phyloP scores from a whole-genome alignment of 768 basidiomycete species.

The Lactarius tabidus region DNA sequence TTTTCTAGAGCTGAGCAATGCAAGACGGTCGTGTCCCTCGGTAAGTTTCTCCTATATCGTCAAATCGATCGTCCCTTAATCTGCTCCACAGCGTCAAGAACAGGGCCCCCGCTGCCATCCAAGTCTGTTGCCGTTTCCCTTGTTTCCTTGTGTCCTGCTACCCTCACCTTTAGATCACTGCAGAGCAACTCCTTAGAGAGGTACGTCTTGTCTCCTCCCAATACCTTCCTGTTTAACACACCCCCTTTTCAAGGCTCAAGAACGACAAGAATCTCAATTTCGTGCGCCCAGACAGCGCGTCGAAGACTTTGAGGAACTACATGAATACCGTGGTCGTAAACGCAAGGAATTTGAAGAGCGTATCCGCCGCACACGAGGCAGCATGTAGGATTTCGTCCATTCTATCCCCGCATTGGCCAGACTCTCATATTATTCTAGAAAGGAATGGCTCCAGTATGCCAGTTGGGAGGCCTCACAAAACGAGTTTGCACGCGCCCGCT shows the following conservation, averaged over 20 bases:
- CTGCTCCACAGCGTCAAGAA: constrained; percentile 79
- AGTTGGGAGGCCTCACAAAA: constrained; percentile 96
- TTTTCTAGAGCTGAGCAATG: constrained; percentile 39
- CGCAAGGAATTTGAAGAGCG: constrained; percentile 93
- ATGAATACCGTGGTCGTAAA: constrained; percentile 90
- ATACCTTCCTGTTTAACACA: constrained; percentile 6
- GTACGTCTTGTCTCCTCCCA: constrained; percentile 35
- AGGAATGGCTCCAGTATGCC: constrained; percentile 84
- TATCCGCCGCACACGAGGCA: constrained; percentile 71
- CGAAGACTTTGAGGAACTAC: constrained; percentile 88
- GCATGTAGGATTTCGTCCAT: constrained; percentile 51
- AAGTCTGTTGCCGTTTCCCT: constrained; percentile 46
- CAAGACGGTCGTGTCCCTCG: constrained; percentile 80
- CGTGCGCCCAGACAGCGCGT: constrained; percentile 93
- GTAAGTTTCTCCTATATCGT: constrained; percentile 35
- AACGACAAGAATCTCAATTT: constrained; percentile 89
- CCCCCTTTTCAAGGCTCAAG: constrained; percentile 71
- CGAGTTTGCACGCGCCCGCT: constrained; percentile 91
- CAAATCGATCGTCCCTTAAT: constrained; percentile 6
- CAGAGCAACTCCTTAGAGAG: constrained; percentile 96
- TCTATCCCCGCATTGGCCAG: not conserved
- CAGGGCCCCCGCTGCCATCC: constrained; percentile 89
- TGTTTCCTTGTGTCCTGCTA: not conserved
- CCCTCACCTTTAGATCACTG: constrained; percentile 71
- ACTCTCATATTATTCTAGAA: constrained; percentile 40